Conservation (phyloP, 192 early-diverging fungal genomes). For the Coemansia sp. region DNA sequence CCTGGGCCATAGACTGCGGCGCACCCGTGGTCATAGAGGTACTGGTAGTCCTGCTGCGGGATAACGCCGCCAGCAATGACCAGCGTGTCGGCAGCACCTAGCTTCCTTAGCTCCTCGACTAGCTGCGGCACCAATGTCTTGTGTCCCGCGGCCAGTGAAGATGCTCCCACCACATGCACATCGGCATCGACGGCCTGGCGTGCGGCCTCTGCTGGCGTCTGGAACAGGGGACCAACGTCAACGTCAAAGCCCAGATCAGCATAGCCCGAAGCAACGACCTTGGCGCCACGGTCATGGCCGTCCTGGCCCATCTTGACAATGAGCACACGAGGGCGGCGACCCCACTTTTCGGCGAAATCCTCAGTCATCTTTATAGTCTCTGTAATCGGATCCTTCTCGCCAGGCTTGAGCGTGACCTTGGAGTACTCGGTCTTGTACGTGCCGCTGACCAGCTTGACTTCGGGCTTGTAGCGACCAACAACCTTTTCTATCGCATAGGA, state of each 20-base stretch:
- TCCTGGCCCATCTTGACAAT: constrained; percentile 95
- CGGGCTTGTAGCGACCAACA: constrained; percentile 80
- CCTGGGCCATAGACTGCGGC: constrained; percentile 83
- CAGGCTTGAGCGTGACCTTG: constrained; percentile 22
- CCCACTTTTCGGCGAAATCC: constrained; percentile 66
- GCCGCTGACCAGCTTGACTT: constrained; percentile 77
- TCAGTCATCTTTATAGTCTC: constrained; percentile 65
- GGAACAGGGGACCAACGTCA: constrained; percentile 84
- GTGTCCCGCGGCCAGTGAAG: constrained; percentile 87
- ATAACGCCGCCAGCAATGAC: constrained; percentile 86
- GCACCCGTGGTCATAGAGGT: constrained; percentile 76
- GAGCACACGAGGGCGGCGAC: constrained; percentile 83
- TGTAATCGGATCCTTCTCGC: constrained; percentile 56
- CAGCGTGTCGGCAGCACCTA: constrained; percentile 70
- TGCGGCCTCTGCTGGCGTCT: constrained; percentile 86
- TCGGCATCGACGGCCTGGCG: constrained; percentile 87
- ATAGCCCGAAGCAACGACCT: constrained; percentile 88
- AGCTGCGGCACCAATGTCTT: constrained; percentile 82
- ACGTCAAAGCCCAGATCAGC: constrained; percentile 91
- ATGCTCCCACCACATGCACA: constrained; percentile 84
- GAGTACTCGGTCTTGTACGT: constrained; percentile 85
- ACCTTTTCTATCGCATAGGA: constrained; percentile 76
- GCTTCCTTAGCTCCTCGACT: constrained; percentile 70
- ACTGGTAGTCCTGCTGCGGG: constrained; percentile 84
- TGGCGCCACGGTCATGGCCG: constrained; percentile 91